Evolutionary conservation across 345 rosid species (phyloP).

Genomic region (Aquilaria malaccensis): DNA sequence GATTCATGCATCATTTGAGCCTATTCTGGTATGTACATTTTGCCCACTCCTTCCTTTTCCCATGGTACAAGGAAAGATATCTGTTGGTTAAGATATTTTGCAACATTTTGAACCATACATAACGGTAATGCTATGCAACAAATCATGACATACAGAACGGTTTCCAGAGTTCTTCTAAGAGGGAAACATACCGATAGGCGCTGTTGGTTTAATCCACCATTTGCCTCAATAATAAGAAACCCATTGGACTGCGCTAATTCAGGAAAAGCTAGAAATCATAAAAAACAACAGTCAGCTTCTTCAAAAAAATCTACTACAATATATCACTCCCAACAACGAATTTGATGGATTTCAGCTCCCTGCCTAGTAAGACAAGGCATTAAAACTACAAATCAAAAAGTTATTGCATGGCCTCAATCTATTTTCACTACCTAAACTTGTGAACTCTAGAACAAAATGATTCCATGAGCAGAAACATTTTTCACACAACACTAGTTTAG

Average conservation of each 20-base stretch:
- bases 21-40: no score
- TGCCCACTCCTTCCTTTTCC: no score
- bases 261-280: constrained; percentile 25
- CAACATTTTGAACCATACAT: no score
- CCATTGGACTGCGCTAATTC: constrained; percentile 73
- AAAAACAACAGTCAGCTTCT: constrained; percentile 16
- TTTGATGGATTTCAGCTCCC: not conserved
- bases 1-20: no score
- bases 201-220: constrained; percentile 96
- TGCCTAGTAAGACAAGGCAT: not conserved
- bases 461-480: no score
- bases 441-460: no score
- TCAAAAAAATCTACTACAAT: constrained; percentile 5
- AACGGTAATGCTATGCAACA: no score
- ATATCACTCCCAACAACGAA: not conserved
- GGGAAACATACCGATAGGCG: constrained; percentile 78
- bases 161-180: not conserved
- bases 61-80: no score
- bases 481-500: not conserved
- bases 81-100: no score
- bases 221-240: constrained; percentile 90
- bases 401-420: not conserved
- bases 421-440: not conserved
- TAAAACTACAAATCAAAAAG: not conserved
- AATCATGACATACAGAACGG: no score